Conservation (phyloP, 164 flowering plant species). For the Aristolochia californica region DNA sequence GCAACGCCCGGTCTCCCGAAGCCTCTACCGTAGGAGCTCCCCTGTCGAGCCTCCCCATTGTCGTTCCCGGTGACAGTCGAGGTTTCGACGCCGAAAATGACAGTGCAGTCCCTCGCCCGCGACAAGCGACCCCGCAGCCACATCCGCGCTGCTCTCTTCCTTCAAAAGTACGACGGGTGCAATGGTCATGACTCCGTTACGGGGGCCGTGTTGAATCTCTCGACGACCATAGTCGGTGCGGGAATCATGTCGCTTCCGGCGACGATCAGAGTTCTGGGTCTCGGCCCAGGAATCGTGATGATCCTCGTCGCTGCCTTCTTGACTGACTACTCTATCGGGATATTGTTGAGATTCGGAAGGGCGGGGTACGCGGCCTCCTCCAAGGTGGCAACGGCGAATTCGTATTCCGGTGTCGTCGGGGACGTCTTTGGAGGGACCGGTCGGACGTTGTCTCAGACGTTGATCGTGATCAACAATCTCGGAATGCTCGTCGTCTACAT, state of each 20-base stretch:
- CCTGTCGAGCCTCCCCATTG: too few relatives aligned
- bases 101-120: constrained; percentile 15
- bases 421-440: constrained; percentile 53
- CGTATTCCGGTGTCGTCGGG: constrained; percentile 48
- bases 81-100: constrained; percentile 13
- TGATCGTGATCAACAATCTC: constrained; percentile 53
- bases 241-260: constrained; percentile 82
- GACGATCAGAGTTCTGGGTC: constrained; percentile 51
- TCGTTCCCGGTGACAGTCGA: too few relatives aligned
- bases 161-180: constrained; percentile 20
- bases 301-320: constrained; percentile 38
- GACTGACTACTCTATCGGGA: constrained; percentile 48
- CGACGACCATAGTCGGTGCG: constrained; percentile 76
- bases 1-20: too few relatives aligned
- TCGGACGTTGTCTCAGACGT: constrained; percentile 38
- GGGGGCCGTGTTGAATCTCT: constrained; percentile 78
- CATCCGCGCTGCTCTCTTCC: constrained; percentile 40
- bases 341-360: constrained; percentile 41
- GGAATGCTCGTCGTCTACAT: constrained; percentile 77
- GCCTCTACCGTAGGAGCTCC: too few relatives aligned
- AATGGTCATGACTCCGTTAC: constrained; percentile 39
- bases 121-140: constrained; percentile 52
- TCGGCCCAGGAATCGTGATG: constrained; percentile 41
- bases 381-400: constrained; percentile 8
- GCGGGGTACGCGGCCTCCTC: constrained; percentile 23